Evolutionary conservation across 495 filamentous ascomycete genomes (phyloP), one percentile per base, ranked within the genome.

Genomic region (Cudoniella acicularis): DNA sequence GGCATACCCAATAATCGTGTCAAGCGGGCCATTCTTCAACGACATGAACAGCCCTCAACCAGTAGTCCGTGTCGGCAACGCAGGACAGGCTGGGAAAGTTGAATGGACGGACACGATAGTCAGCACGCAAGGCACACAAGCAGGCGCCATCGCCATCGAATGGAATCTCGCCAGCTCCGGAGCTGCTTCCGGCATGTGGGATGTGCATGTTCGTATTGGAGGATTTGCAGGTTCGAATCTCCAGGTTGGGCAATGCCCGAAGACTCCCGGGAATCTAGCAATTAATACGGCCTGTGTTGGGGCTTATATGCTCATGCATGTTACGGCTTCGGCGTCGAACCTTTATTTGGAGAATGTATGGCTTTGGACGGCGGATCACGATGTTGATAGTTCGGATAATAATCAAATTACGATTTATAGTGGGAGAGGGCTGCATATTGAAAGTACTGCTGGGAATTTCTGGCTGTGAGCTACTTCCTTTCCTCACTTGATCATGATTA

Each of bases 311-410:
- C 75, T 77, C 40, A 79, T 90, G 78, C 85, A 90, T 68, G 72
- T 91, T 48, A 85, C 88, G 0, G 51, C 72, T 10, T 69, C 61
- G 0, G 82, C 82, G 0, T 71, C 75, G 1, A 69, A 69, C 2
- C 62, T 83, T 13, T 89, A 88, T 66, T 58, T 85, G 63, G 87
- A 90, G 72, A 90, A 90, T 66, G 74, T 74, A 36, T 87, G 86
- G 87, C 59, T 86, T 17, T 87, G 88, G 87, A 81, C 80, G 0
- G 85, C 86, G 1, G 88, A 91, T 63, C 88, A 91, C 67, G 89
- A 92, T 59, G 70, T 90, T 9, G 89, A 92, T 47, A 76, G 81
- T 61, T 65, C 72, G 0, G 69, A 70, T 48, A 67, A 79, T 52
- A 80, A 79, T 16, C 80, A 85, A 64, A 85, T 91, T 64, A 87